These are phyloP conservation scores for Pelargonium hybrid DNA, from an alignment of 441 rosid genomes.

Conservation along the genomic window DNA sequence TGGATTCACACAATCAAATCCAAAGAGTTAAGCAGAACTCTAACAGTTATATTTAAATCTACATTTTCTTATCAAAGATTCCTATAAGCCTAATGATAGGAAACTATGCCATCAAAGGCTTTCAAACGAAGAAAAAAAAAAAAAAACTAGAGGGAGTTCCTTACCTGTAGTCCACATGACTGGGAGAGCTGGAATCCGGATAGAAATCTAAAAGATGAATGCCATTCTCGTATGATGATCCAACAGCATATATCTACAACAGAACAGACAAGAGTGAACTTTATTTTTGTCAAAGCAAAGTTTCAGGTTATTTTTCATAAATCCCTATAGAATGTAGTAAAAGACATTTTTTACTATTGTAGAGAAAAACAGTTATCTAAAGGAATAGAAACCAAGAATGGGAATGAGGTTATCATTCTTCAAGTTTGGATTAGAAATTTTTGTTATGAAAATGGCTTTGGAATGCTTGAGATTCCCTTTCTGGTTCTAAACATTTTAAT, in stretches of 20 bases:
- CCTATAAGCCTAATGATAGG: neutral
- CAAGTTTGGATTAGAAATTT: no score
- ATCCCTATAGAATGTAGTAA: neutral
- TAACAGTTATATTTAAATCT: no score
- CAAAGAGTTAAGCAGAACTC: neutral
- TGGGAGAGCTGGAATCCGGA: constrained; percentile 62
- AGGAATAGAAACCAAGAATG: no score
- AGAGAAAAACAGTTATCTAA: no score
- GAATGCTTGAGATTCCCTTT: no score
- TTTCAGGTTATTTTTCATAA: neutral
- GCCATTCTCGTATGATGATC: constrained; percentile 61
- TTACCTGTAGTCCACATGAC: constrained; percentile 77
- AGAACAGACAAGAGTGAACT: neutral
- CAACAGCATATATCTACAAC: constrained; percentile 65
- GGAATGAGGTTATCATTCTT: no score
- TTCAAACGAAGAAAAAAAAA: neutral
- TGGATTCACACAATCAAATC: neutral
- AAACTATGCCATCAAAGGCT: neutral
- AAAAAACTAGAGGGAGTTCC: constrained; percentile 11
- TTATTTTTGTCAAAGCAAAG: neutral
- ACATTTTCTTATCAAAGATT: neutral
- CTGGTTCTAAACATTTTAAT: no score
- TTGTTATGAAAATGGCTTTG: no score
- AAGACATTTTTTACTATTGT: no score
- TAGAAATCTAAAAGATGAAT: constrained; percentile 84